Conservation (phyloP, 306 rosid genomes). For the Cyclanthera cordifolia region DNA sequence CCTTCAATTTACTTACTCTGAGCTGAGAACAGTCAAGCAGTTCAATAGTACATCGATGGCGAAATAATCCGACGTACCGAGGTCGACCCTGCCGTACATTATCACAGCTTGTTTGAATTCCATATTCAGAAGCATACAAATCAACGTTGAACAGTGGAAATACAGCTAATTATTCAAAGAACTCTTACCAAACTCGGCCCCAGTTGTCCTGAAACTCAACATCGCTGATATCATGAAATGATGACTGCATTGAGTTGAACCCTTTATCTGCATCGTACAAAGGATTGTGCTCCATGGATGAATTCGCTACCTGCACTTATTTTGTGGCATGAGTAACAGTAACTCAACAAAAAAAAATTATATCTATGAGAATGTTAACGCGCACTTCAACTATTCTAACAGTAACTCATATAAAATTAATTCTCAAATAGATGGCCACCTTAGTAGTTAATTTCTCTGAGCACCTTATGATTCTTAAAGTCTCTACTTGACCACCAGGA, state of each 20-base stretch:
- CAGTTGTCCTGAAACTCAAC: constrained; percentile 84
- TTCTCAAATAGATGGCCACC: no score
- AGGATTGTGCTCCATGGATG: constrained; percentile 62
- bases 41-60: constrained; percentile 82
- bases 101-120: constrained; percentile 7
- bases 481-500: no score
- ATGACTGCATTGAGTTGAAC: constrained; percentile 70
- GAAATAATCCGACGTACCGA: constrained; percentile 73
- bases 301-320: constrained; percentile 52
- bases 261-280: constrained; percentile 66
- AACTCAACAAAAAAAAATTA: no score
- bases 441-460: no score
- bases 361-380: no score
- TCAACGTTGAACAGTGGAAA: not conserved
- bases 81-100: constrained; percentile 67
- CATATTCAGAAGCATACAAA: not conserved
- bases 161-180: not conserved
- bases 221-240: constrained; percentile 86
- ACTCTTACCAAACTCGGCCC: constrained; percentile 83
- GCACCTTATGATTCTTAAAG: no score
- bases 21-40: constrained; percentile 68
- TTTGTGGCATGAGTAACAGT: not conserved
- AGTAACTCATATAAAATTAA: no score
- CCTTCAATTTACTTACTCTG: constrained; percentile 48
- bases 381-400: no score